These are phyloP conservation scores for Goniomonas avonlea DNA, from an alignment of 78 protist genomes.

Conservation along the genomic window DNA sequence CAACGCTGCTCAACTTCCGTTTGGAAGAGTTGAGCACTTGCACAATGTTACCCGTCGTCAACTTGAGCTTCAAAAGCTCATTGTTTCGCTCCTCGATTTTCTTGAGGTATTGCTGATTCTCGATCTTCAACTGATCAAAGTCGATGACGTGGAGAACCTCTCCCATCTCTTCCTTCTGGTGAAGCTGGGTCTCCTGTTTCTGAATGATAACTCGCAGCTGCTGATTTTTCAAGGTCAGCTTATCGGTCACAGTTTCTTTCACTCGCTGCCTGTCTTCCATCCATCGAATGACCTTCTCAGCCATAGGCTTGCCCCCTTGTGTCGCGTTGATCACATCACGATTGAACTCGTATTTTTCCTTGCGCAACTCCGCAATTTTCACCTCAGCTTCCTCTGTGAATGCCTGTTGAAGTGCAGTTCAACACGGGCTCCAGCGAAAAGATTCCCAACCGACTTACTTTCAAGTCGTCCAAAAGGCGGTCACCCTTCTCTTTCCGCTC, in stretches of 20 bases:
- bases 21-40: conserved; percentile 39
- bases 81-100: conserved; percentile 62
- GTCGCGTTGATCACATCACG: conserved; percentile 22
- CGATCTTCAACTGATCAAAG: conserved; percentile 76
- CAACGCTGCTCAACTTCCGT: conserved; percentile 2
- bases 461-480: neutral
- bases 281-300: conserved; percentile 41
- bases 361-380: conserved; percentile 11
- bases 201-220: conserved; percentile 7
- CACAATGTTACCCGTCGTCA: conserved; percentile 50
- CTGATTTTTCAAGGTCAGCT: conserved; percentile 43
- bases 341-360: conserved; percentile 40
- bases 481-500: neutral
- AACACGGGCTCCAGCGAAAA: neutral
- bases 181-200: conserved; percentile 43
- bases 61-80: conserved; percentile 59
- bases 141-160: conserved; percentile 58
- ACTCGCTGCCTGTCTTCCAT: conserved; percentile 35
- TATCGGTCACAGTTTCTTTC: conserved; percentile 32
- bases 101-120: conserved; percentile 62
- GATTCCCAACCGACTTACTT: neutral
- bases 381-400: conserved; percentile 25
- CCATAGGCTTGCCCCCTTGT: conserved; percentile 9
- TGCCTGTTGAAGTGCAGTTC: neutral
- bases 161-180: conserved; percentile 63